Evolutionary conservation across 805 yeast species (phyloP).

Genomic region (Cyberlindnera mrakii): DNA sequence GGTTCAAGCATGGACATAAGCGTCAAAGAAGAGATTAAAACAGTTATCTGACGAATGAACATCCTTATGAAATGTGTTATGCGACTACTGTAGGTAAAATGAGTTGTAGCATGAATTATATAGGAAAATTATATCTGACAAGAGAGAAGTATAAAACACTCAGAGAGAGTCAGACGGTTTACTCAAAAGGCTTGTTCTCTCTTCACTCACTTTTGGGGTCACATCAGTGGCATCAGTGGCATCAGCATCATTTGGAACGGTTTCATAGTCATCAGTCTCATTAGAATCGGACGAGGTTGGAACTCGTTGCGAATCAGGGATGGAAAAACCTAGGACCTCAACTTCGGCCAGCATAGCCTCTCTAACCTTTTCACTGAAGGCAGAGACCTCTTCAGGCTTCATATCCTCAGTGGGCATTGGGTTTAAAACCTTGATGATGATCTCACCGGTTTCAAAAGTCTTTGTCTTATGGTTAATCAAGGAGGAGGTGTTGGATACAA

Average conservation of each 20-base stretch:
- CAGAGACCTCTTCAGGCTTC: conserved; percentile 64
- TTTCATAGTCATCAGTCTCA: conserved; percentile 13
- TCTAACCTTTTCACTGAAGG: conserved; percentile 50
- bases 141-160: neutral
- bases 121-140: neutral
- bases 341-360: conserved; percentile 45
- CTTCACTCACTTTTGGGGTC: conserved; percentile 10
- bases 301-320: conserved; percentile 19
- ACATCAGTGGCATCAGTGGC: conserved; percentile 6
- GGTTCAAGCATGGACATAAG: conserved; percentile 29
- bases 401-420: conserved; percentile 71
- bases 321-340: conserved; percentile 32
- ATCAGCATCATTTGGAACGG: conserved; percentile 16
- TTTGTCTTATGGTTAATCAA: conserved; percentile 55
- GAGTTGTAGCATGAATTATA: neutral
- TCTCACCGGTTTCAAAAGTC: conserved; percentile 72
- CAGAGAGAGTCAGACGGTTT: conserved; percentile 10
- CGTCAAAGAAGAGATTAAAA: conserved; percentile 20
- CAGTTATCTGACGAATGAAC: neutral
- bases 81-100: no score
- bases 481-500: conserved; percentile 78
- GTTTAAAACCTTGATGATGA: conserved; percentile 70
- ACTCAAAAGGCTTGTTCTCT: conserved; percentile 23
- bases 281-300: neutral
- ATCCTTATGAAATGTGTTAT: neutral